These are phyloP conservation scores for Sporisorium graminicola DNA, from an alignment of 1,284 basidiomycete species.

Conservation along the genomic window DNA sequence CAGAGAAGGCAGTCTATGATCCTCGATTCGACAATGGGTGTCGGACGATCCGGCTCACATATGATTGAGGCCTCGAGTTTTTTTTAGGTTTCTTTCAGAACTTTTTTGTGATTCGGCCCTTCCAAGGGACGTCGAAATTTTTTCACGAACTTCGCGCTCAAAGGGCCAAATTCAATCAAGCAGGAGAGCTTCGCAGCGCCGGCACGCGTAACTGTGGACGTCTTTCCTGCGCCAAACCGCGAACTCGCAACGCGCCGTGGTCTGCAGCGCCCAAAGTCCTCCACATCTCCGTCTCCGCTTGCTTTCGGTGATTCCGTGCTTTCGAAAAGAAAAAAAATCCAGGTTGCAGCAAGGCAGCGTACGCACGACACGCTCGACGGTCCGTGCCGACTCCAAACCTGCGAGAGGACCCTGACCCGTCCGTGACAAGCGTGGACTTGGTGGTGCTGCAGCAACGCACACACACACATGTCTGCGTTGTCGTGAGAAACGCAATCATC, in stretches of 20 bases:
- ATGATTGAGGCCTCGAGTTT: neutral
- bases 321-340: neutral
- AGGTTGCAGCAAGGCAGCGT: neutral
- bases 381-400: conserved; percentile 1
- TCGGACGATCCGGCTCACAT: conserved; percentile 26
- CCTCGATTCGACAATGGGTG: neutral
- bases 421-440: neutral
- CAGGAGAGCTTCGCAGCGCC: neutral
- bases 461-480: neutral
- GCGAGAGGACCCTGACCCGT: neutral
- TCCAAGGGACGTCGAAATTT: conserved; percentile 12
- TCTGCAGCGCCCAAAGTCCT: conserved; percentile 1
- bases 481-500: too few species aligned
- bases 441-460: neutral
- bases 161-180: neutral
- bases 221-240: neutral
- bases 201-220: neutral
- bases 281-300: conserved; percentile 2
- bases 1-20: neutral
- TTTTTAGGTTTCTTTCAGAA: neutral
- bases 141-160: conserved; percentile 1
- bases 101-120: conserved; percentile 1
- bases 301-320: neutral
- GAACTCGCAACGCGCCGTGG: neutral
- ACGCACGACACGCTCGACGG: neutral